Conservation (phyloP, 495 filamentous ascomycete species). For the Hypoxylon rickii region DNA sequence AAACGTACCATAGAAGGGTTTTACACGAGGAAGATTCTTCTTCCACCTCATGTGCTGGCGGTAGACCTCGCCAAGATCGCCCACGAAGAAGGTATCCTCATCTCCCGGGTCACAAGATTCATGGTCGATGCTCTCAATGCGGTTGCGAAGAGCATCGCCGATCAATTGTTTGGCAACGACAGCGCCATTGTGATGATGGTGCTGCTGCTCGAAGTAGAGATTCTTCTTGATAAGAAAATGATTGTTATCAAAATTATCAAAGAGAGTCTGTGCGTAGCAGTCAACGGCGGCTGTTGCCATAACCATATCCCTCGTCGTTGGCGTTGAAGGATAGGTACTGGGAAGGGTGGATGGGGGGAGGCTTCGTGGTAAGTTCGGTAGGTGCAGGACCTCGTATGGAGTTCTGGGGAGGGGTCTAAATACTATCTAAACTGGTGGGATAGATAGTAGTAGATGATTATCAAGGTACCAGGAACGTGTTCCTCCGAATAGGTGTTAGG, state of each 20-base stretch:
- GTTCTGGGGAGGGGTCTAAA: slow-evolving; percentile 7
- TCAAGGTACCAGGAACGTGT: slow-evolving; percentile 28
- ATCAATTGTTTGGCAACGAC: slow-evolving; percentile 64
- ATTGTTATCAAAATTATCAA: slow-evolving; percentile 51
- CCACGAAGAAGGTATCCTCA: slow-evolving; percentile 97
- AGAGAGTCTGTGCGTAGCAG: slow-evolving; percentile 45
- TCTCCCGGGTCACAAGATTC: slow-evolving; percentile 85
- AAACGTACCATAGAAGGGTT: slow-evolving; percentile 89
- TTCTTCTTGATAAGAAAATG: slow-evolving; percentile 52
- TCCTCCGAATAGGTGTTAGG: slow-evolving; percentile 64
- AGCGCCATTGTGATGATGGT: slow-evolving; percentile 41
- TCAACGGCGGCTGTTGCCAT: slow-evolving; percentile 58
- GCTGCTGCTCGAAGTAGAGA: slow-evolving; percentile 40
- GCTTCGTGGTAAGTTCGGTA: slow-evolving; percentile 1
- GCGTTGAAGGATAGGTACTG: slow-evolving; percentile 31
- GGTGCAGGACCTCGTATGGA: slow-evolving; percentile 18
- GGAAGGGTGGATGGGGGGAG: too few relatives aligned
- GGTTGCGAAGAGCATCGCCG: slow-evolving; percentile 77
- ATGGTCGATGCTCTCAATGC: slow-evolving; percentile 78
- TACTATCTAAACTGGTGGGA: slow-evolving; percentile 18
- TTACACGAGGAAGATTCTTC: slow-evolving; percentile 86
- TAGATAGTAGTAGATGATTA: slow-evolving; percentile 27
- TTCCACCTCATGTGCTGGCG: slow-evolving; percentile 99
- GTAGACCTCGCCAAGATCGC: slow-evolving; percentile 97
- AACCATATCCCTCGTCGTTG: slow-evolving; percentile 53